phyloP scores from a whole-genome alignment of 2,329 filamentous ascomycete species.

The Fusarium mexicanum region DNA sequence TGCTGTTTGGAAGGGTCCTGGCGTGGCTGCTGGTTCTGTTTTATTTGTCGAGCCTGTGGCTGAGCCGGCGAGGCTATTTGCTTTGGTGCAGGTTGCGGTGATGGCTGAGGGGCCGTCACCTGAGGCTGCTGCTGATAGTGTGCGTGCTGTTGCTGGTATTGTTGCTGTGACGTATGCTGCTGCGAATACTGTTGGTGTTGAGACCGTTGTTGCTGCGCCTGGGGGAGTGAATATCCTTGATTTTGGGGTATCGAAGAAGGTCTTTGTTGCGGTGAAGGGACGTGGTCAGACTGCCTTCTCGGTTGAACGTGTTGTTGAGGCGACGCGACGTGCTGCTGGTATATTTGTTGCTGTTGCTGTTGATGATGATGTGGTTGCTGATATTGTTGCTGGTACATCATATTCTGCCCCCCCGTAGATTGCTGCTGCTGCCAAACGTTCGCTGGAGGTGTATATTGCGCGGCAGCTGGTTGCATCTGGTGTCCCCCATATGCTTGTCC shows the following conservation, averaged over 20 bases:
- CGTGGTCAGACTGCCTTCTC: constrained; percentile 24
- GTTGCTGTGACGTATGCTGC: constrained; percentile 28
- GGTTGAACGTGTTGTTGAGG: constrained; percentile 36
- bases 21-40: constrained; percentile 23
- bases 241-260: constrained; percentile 35
- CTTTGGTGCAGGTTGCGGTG: constrained; percentile 23
- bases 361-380: constrained; percentile 47
- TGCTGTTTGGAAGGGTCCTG: constrained; percentile 14
- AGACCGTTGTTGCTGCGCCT: constrained; percentile 26
- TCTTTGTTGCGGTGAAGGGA: constrained; percentile 37
- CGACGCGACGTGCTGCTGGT: constrained; percentile 43
- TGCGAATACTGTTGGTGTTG: constrained; percentile 32
- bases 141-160: constrained; percentile 21
- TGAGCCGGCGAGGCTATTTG: constrained; percentile 17
- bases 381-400: constrained; percentile 45
- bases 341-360: constrained; percentile 37
- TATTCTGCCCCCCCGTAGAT: constrained; percentile 36
- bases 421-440: constrained; percentile 50
- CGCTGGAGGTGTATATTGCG: constrained; percentile 39
- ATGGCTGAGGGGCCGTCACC: background rate
- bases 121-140: constrained; percentile 29
- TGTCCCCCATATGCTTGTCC: constrained; percentile 31
- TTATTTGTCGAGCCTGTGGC: constrained; percentile 28
- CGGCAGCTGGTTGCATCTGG: constrained; percentile 38
- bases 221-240: constrained; percentile 35